Evolutionary conservation across 164 flowering plant genomes (phyloP).

Genomic region (Magnolia officinalis): DNA sequence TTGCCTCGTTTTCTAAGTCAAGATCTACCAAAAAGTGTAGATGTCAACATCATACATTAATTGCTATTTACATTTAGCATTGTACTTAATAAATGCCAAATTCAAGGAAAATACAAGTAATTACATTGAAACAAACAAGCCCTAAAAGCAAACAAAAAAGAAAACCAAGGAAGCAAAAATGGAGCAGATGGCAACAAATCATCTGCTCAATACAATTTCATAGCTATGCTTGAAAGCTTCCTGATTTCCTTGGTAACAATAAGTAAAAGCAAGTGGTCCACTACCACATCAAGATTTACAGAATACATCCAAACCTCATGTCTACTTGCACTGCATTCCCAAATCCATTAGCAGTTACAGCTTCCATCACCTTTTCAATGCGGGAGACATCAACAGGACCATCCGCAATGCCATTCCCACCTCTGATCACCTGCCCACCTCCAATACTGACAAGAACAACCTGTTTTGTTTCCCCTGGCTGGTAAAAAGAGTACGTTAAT

Average conservation of each 20-base stretch:
- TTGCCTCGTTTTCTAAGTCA: too few species aligned
- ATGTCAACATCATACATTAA: too few species aligned
- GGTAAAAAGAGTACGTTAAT: conserved; percentile 14
- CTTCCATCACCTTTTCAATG: conserved; percentile 37
- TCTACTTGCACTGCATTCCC: conserved; percentile 44
- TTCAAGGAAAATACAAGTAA: too few species aligned
- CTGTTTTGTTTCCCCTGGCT: conserved; percentile 86
- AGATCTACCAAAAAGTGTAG: too few species aligned
- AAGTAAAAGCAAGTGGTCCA: not conserved
- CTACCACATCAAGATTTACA: not conserved
- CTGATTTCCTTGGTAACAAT: not conserved
- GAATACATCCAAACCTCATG: conserved; percentile 47
- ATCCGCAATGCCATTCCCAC: conserved; percentile 84
- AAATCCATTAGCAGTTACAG: conserved; percentile 35
- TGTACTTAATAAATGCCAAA: too few species aligned
- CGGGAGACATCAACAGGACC: conserved; percentile 49
- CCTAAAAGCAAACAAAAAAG: too few species aligned
- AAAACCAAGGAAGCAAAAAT: too few species aligned
- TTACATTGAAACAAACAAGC: too few species aligned
- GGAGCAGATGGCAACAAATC: too few species aligned
- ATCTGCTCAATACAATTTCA: too few species aligned
- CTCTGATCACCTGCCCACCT: conserved; percentile 66
- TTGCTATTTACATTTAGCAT: too few species aligned
- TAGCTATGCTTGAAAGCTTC: too few species aligned
- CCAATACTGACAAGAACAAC: conserved; percentile 77